Base-by-base conservation (phyloP, 768 basidiomycete genomes). In the Rhodosporidiobolus sp. region DNA sequence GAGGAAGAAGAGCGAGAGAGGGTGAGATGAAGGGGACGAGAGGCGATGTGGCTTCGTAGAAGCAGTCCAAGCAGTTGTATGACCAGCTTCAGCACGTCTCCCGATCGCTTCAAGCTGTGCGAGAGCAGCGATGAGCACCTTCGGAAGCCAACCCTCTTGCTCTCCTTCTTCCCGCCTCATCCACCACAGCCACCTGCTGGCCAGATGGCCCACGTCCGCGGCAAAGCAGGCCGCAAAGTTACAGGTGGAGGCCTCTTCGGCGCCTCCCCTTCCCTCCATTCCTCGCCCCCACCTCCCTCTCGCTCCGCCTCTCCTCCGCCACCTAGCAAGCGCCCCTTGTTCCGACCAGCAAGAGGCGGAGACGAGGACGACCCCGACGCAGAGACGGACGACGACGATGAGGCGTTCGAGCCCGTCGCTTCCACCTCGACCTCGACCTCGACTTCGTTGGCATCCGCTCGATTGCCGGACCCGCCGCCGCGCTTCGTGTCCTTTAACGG, bases 201-300 rank as follows among this genome's bases (percentile, higher is more conserved):
- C 53, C 63, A 19, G 48, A 49, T 32, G 49, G 45, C 46, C 3
- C 58, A 69, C 35, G 56, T 69, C 32, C 49, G 61, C 14, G 67
- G 67, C 54, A 69, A 60, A 19, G 54, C 67, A 0, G 55, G 53
- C 14, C 26, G 67, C 20, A 57, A 38, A 16, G 55, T 69, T 43
- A 38, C 28, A 2, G 71, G 66, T 28, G 71, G 71, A 24, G 71
- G 71, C 12, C 57, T 67, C n/a, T 57, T 72, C 56, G 55, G 54
- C 56, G 6, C 32, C 3, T 11, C 32, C 17, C 16, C 17, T 14
- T 17, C 19, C 34, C 30, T 20, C 12, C 3, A 49, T 10, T 43
- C 48, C 17, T 11, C 52, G 4, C 9, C 32, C 24, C 7, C 38
- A 14, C 38, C 38, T 43, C 38, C 8, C 38, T 43, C 14, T 43